Conservation (phyloP, 192 early-diverging fungal species). For the Dissophora globulifera region DNA sequence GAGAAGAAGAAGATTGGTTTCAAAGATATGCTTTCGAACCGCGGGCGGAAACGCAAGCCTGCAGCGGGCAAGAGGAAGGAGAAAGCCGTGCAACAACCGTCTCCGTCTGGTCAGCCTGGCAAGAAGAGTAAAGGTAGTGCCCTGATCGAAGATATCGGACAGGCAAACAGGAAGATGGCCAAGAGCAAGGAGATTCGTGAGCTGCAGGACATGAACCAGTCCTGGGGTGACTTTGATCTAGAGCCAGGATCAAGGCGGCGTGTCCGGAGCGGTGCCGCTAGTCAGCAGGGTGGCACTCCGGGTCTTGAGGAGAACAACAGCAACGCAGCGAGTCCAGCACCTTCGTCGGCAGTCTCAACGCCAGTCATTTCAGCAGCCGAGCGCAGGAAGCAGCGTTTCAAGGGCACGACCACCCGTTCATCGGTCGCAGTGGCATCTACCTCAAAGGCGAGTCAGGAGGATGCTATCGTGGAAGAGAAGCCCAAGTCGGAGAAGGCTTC, state of each 20-base stretch:
- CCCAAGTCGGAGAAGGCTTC: slow-evolving; percentile 20
- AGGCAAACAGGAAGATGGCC: slow-evolving; percentile 58
- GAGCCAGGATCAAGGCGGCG: slow-evolving; percentile 35
- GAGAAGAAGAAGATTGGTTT: slow-evolving; percentile 79
- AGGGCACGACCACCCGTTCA: slow-evolving; percentile 17
- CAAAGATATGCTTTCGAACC: slow-evolving; percentile 70
- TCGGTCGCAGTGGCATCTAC: slow-evolving; percentile 6
- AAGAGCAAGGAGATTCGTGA: slow-evolving; percentile 60
- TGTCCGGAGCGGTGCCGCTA: slow-evolving; percentile 28
- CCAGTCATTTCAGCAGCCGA: slow-evolving; percentile 13
- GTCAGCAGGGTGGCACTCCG: slow-evolving; percentile 26
- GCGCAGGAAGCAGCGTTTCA: slow-evolving; percentile 27
- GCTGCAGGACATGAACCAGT: slow-evolving; percentile 54
- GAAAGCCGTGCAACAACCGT: slow-evolving; percentile 54
- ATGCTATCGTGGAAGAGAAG: slow-evolving; percentile 17
- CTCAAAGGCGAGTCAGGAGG: slow-evolving; percentile 7
- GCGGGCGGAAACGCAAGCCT: slow-evolving; percentile 54
- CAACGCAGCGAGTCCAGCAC: slow-evolving; percentile 36
- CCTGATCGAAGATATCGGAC: slow-evolving; percentile 64
- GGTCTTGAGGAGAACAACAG: slow-evolving; percentile 35
- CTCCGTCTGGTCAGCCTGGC: slow-evolving; percentile 46
- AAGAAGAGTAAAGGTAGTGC: slow-evolving; percentile 50
- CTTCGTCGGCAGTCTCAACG: slow-evolving; percentile 38
- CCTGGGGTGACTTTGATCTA: slow-evolving; percentile 46
- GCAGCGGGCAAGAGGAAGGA: slow-evolving; percentile 56